Conservation (phyloP, 495 filamentous ascomycete species). For the Aspergillus panamensis region DNA sequence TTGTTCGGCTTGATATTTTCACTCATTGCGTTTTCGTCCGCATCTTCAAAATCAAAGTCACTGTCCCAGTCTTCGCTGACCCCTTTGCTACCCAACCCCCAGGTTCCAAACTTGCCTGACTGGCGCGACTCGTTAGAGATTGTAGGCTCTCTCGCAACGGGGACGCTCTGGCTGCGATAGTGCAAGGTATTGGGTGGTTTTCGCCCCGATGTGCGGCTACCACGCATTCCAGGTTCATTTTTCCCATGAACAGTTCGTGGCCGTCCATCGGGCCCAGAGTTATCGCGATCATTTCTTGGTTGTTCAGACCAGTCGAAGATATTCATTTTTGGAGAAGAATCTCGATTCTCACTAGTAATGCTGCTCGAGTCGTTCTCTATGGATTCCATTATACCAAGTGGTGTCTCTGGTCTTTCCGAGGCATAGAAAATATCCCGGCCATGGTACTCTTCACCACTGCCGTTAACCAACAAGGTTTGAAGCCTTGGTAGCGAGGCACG, state of each 20-base stretch:
- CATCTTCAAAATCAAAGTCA: constrained; percentile 73
- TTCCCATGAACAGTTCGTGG: constrained; percentile 92
- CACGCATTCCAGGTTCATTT: constrained; percentile 67
- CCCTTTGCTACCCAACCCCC: constrained; percentile 79
- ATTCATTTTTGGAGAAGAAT: constrained; percentile 37
- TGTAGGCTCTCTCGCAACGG: constrained; percentile 64
- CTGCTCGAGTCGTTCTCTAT: constrained; percentile 7
- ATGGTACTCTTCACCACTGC: background rate
- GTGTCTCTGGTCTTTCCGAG: background rate
- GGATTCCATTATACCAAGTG: constrained; percentile 7
- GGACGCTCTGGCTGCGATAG: constrained; percentile 93
- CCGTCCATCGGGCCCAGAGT: constrained; percentile 54
- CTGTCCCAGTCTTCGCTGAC: constrained; percentile 82
- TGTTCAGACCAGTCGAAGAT: constrained; percentile 90
- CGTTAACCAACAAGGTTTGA: background rate
- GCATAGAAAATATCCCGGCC: constrained; percentile 1
- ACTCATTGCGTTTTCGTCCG: constrained; percentile 31
- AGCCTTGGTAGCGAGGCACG: background rate
- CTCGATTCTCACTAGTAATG: constrained; percentile 11
- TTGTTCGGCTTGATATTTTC: constrained; percentile 28
- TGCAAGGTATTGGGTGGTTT: constrained; percentile 75
- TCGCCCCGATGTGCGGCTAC: constrained; percentile 69
- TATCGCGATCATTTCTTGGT: constrained; percentile 48
- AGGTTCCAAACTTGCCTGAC: constrained; percentile 81
- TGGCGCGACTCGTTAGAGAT: constrained; percentile 50